Evolutionary conservation across 23 red algal species (phyloP).

Genomic region (Agarophyton chilense): DNA sequence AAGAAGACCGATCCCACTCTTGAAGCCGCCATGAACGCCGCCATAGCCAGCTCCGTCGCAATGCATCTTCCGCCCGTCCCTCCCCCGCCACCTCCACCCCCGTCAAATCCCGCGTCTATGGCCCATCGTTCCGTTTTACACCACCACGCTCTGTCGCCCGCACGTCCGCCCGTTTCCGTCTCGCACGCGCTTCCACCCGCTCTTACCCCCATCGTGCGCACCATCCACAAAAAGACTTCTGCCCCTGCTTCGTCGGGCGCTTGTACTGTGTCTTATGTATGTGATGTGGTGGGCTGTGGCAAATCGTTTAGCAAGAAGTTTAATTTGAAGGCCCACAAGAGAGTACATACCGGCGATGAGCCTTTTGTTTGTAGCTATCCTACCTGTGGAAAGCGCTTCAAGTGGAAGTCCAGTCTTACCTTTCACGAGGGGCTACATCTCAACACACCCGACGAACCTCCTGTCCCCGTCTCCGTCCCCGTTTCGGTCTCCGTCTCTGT

Average conservation of each 20-base stretch:
- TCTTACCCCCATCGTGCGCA: not conserved
- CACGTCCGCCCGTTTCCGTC: not conserved
- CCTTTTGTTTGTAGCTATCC: constrained; percentile 82
- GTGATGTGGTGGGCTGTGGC: constrained; percentile 71
- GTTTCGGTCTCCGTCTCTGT: not conserved
- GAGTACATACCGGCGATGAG: constrained; percentile 85
- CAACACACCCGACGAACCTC: constrained; percentile 59
- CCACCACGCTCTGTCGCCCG: no score
- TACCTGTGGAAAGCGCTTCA: constrained; percentile 73
- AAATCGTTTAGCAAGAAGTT: constrained; percentile 83
- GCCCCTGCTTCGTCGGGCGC: not conserved
- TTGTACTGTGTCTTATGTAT: no score
- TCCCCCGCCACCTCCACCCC: no score
- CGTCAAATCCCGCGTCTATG: no score
- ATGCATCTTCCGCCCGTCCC: not conserved
- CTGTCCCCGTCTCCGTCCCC: not conserved
- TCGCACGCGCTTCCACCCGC: not conserved
- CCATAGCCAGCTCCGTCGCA: not conserved
- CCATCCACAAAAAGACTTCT: not conserved
- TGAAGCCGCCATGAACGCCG: constrained; percentile 2
- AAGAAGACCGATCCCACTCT: not conserved
- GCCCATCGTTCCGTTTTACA: no score
- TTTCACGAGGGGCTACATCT: constrained; percentile 80
- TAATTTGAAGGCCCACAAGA: constrained; percentile 86
- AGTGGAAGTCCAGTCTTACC: constrained; percentile 82